phyloP scores from a whole-genome alignment of 225 moss, liverwort and hornwort species.

The Climacium dendroides region DNA sequence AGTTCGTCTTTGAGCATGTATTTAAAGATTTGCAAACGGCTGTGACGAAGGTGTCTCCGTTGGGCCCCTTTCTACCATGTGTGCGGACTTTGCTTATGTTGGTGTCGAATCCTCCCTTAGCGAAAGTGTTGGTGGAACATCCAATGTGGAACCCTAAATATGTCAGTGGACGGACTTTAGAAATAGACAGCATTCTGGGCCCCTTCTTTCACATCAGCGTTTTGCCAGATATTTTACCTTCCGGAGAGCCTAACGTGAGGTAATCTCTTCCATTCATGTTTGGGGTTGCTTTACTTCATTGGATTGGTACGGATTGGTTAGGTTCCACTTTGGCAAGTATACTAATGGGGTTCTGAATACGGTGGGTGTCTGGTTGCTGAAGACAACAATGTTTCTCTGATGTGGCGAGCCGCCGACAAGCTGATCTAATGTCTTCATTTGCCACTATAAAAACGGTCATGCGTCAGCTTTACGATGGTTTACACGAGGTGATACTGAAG shows the following conservation, averaged over 20 bases:
- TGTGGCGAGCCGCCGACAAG: constrained; percentile 28
- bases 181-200: constrained; percentile 80
- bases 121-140: constrained; percentile 66
- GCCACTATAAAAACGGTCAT: constrained; percentile 64
- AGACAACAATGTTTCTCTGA: constrained; percentile 86
- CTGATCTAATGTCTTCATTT: constrained; percentile 66
- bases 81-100: constrained; percentile 62
- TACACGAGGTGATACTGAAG: constrained; percentile 70
- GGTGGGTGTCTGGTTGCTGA: constrained; percentile 2
- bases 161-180: constrained; percentile 67
- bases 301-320: background rate
- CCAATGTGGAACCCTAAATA: constrained; percentile 69
- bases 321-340: background rate
- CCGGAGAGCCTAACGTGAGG: constrained; percentile 87
- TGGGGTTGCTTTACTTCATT: background rate
- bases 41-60: constrained; percentile 60
- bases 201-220: constrained; percentile 95
- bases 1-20: constrained; percentile 52
- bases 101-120: constrained; percentile 52
- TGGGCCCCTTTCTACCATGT: constrained; percentile 76
- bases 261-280: constrained; percentile 12
- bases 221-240: constrained; percentile 47
- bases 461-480: constrained; percentile 84
- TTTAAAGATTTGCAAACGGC: constrained; percentile 61
- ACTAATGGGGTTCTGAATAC: background rate